Conservation (phyloP, 1,139 yeast genomes). For the Geotrichum carabidarum region DNA sequence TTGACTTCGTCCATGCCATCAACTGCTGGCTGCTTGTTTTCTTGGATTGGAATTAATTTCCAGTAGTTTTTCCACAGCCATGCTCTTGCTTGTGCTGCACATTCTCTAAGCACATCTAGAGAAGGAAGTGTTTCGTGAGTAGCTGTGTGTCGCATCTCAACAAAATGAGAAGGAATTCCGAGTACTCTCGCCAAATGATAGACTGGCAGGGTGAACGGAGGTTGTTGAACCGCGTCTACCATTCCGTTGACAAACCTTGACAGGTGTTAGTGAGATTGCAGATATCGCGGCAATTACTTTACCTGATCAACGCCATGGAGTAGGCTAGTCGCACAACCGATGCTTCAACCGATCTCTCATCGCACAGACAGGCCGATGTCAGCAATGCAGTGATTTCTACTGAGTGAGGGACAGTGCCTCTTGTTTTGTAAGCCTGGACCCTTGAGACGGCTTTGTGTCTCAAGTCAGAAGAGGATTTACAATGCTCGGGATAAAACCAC, state of each 20-base stretch:
- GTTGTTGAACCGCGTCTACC: slow-evolving; percentile 80
- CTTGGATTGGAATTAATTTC: slow-evolving; percentile 43
- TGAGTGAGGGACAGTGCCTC: slow-evolving; percentile 74
- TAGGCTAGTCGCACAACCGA: slow-evolving; percentile 48
- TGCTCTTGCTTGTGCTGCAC: slow-evolving; percentile 54
- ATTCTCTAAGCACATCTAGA: slow-evolving; percentile 56
- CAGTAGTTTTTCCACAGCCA: slow-evolving; percentile 81
- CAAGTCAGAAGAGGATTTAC: slow-evolving; percentile 27
- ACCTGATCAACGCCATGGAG: slow-evolving; percentile 62
- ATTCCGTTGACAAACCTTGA: slow-evolving; percentile 82
- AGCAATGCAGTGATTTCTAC: slow-evolving; percentile 68
- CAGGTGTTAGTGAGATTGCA: neutral
- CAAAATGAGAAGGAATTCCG: slow-evolving; percentile 74
- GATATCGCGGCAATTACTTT: neutral
- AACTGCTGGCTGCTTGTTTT: slow-evolving; percentile 27
- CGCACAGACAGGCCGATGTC: slow-evolving; percentile 50
- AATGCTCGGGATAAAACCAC: slow-evolving; percentile 49
- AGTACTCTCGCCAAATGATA: slow-evolving; percentile 65
- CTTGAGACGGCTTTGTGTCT: slow-evolving; percentile 45
- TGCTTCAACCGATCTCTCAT: slow-evolving; percentile 37
- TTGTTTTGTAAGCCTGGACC: slow-evolving; percentile 56
- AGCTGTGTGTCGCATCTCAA: slow-evolving; percentile 83
- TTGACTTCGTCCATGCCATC: slow-evolving; percentile 20
- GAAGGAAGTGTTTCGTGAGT: slow-evolving; percentile 86
- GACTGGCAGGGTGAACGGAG: slow-evolving; percentile 72